Evolutionary conservation across 2,329 filamentous ascomycete species (phyloP).

Genomic region (Fusarium goolgardi): DNA sequence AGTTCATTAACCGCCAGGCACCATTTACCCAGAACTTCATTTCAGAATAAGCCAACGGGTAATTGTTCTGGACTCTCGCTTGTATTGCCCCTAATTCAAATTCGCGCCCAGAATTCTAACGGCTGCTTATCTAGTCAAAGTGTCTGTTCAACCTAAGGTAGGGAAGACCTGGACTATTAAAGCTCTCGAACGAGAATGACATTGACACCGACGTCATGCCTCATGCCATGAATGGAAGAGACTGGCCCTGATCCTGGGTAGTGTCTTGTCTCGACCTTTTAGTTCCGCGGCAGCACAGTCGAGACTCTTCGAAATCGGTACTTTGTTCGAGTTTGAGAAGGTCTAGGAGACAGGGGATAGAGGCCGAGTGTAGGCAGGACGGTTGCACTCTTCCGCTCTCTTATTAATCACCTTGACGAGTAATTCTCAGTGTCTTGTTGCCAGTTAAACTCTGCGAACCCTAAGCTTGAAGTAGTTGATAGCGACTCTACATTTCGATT

Average conservation of each 20-base stretch:
- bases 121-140: constrained; percentile 4
- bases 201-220: constrained; percentile 32
- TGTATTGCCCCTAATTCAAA: background rate
- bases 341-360: constrained; percentile 24
- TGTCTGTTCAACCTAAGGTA: background rate
- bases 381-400: background rate
- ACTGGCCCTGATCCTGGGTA: constrained; percentile 31
- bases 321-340: constrained; percentile 24
- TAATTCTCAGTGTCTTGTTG: background rate
- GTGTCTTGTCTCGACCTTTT: constrained; percentile 36
- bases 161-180: background rate
- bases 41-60: background rate
- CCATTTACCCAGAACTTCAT: background rate
- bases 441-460: background rate
- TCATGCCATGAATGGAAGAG: constrained; percentile 13
- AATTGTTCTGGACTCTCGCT: background rate
- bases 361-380: background rate
- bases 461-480: background rate
- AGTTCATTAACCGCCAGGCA: background rate
- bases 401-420: background rate
- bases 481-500: background rate
- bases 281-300: constrained; percentile 27
- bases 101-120: background rate
- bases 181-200: constrained; percentile 11
- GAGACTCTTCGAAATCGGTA: constrained; percentile 31